Percentiles rank a stretch among this genome's conserved stretches.
Conservation (phyloP, 2,329 filamentous ascomycete species). For the Dendryphion nanum region DNA sequence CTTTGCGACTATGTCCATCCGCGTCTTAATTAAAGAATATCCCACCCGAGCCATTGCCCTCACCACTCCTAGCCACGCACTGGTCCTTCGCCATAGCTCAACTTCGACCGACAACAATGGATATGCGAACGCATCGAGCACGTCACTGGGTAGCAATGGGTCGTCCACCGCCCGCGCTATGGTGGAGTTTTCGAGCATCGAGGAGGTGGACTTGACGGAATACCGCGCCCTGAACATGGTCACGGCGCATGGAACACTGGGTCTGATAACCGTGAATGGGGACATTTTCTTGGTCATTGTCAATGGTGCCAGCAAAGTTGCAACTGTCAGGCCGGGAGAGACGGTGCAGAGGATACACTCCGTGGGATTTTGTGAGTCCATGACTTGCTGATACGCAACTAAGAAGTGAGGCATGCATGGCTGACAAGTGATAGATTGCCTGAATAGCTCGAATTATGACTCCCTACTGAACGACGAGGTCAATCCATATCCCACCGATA, state of each 20-base stretch:
- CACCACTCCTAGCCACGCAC: conserved; percentile 72
- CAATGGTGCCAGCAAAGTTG: conserved; percentile 73
- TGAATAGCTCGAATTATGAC: conserved; percentile 85
- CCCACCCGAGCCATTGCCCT: conserved; percentile 87
- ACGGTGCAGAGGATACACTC: conserved; percentile 82
- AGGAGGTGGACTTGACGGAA: conserved; percentile 66
- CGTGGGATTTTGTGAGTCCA: conserved; percentile 72
- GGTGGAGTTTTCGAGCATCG: conserved; percentile 75
- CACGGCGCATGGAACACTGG: conserved; percentile 80
- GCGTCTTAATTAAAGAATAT: conserved; percentile 80
- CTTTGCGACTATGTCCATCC: conserved; percentile 51
- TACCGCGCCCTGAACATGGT: conserved; percentile 74
- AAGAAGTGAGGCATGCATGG: not conserved
- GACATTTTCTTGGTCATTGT: conserved; percentile 93
- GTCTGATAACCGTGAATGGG: conserved; percentile 76
- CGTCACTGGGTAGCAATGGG: conserved; percentile 46
- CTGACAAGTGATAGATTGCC: conserved; percentile 60
- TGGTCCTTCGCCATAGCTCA: conserved; percentile 79
- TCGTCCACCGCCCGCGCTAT: conserved; percentile 63
- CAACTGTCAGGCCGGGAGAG: conserved; percentile 81
- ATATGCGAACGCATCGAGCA: conserved; percentile 58
- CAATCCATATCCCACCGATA: conserved; percentile 55
- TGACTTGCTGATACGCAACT: too few species aligned
- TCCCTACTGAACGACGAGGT: conserved; percentile 62
- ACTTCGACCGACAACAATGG: conserved; percentile 55